These are phyloP conservation scores for Tolypocladium amazonense DNA, from an alignment of 2,329 filamentous ascomycete genomes.

Conservation along the genomic window DNA sequence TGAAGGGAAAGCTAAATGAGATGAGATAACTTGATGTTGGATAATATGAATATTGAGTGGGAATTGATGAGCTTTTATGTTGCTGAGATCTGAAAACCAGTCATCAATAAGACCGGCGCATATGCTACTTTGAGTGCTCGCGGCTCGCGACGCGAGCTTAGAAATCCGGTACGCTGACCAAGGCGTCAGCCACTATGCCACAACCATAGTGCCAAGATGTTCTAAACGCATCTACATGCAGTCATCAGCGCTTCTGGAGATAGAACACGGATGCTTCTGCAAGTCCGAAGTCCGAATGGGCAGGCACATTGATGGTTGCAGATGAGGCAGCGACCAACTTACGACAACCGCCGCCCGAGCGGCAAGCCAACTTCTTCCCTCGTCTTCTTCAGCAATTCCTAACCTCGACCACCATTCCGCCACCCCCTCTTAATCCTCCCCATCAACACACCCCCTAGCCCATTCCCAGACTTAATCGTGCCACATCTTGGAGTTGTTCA, in stretches of 20 bases:
- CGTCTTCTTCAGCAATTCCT: too few relatives aligned
- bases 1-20: neutral
- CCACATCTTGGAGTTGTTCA: too few relatives aligned
- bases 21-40: neutral
- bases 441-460: too few relatives aligned
- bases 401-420: too few relatives aligned
- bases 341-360: neutral
- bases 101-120: neutral
- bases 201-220: neutral
- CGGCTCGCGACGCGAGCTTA: neutral
- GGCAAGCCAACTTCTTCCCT: neutral
- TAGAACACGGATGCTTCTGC: neutral
- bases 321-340: neutral
- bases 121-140: neutral
- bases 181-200: neutral
- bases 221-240: neutral
- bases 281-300: neutral
- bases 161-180: neutral
- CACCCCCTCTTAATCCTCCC: too few relatives aligned
- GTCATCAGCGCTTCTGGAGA: neutral
- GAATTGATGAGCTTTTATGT: neutral
- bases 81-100: neutral
- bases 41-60: neutral
- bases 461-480: too few relatives aligned
- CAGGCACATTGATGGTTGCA: neutral